Evolutionary conservation across 495 filamentous ascomycete genomes (phyloP).

Genomic region (Oleoguttula mirabilis): DNA sequence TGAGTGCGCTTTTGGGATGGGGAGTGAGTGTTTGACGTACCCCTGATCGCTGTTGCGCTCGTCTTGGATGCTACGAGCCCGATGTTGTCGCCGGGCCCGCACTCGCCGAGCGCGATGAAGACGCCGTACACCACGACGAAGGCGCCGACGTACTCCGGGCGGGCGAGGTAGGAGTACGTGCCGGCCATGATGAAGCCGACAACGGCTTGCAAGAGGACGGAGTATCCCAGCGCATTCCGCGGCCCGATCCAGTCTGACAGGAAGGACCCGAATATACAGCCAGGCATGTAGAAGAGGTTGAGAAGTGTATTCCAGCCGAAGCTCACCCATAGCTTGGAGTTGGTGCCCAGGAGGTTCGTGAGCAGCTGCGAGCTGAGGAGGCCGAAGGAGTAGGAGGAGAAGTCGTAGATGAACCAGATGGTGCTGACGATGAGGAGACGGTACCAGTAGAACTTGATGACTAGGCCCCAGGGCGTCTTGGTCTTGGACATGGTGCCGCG

Average conservation of each 20-base stretch:
- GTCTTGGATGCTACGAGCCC: conserved; percentile 79
- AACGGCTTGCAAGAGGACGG: conserved; percentile 57
- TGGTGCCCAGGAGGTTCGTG: conserved; percentile 45
- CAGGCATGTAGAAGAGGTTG: conserved; percentile 79
- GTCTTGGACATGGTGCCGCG: conserved; percentile 40
- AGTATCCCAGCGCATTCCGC: conserved; percentile 52
- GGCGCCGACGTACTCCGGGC: conserved; percentile 49
- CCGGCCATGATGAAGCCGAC: conserved; percentile 82
- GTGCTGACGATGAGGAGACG: conserved; percentile 55
- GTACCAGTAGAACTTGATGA: conserved; percentile 48
- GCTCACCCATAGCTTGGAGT: conserved; percentile 52
- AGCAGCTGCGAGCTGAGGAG: conserved; percentile 68
- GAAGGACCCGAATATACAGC: conserved; percentile 62
- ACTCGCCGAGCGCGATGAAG: conserved; percentile 71
- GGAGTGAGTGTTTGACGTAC: no score
- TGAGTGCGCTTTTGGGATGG: no score
- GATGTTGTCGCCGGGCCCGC: conserved; percentile 86
- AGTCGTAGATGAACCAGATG: conserved; percentile 94
- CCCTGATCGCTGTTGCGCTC: conserved; percentile 69
- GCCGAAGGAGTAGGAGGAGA: conserved; percentile 65
- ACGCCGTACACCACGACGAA: conserved; percentile 73
- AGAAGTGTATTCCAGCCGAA: conserved; percentile 81
- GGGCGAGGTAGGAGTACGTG: conserved; percentile 46
- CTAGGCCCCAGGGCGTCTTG: conserved; percentile 45
- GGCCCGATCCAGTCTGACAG: conserved; percentile 67